phyloP scores from a whole-genome alignment of 257 asterid species.

The Mitragyna speciosa region DNA sequence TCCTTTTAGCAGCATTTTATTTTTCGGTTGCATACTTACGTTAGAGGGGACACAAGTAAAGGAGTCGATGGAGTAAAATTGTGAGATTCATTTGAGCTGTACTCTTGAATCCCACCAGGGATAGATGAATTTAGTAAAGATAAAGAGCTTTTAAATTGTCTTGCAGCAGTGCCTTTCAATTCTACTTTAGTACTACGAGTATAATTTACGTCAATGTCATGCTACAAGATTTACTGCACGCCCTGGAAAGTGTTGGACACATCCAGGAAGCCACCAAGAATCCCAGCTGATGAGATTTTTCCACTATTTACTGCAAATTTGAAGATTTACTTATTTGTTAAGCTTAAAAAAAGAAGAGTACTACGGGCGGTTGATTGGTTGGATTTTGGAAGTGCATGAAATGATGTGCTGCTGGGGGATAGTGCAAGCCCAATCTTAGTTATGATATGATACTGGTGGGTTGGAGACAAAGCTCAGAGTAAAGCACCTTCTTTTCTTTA shows the following conservation, averaged over 20 bases:
- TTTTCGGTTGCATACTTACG: too few species aligned
- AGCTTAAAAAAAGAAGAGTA: neutral
- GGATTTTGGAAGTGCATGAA: conserved; percentile 14
- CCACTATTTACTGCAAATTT: neutral
- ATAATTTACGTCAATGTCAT: conserved; percentile 12
- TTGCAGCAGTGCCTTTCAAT: neutral
- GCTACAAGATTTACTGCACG: neutral
- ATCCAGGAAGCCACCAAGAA: neutral
- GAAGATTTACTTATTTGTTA: neutral
- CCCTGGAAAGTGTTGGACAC: neutral
- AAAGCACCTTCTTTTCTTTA: conserved; percentile 1
- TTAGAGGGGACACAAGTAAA: too few species aligned
- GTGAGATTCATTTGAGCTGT: too few species aligned
- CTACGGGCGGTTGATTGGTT: neutral
- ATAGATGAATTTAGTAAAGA: conserved; percentile 1
- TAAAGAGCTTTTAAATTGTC: neutral
- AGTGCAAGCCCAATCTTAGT: conserved; percentile 20
- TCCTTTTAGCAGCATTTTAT: too few species aligned
- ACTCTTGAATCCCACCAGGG: neutral
- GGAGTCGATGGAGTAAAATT: too few species aligned
- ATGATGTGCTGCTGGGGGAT: conserved; percentile 21
- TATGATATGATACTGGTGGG: neutral
- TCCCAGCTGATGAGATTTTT: too few species aligned
- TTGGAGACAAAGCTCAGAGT: conserved; percentile 22
- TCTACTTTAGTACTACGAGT: neutral